Evolutionary conservation across 2,329 filamentous ascomycete species (phyloP).

Genomic region (Hypomyces rosellus): DNA sequence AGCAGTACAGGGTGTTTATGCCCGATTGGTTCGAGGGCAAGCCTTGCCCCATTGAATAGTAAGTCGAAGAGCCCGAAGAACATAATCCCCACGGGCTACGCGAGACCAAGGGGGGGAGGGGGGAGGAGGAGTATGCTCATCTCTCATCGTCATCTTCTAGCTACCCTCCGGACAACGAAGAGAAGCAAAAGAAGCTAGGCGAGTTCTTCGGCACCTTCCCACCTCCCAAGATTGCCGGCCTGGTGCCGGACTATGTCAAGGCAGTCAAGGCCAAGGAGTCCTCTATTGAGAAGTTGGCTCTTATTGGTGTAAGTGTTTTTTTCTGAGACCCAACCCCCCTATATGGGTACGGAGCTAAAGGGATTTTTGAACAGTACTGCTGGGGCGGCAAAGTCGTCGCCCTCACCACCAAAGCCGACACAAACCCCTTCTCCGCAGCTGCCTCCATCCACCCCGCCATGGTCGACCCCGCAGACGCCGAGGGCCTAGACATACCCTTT

Average conservation of each 20-base stretch:
- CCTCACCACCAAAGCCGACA: conserved; percentile 41
- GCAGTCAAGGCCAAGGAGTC: conserved; percentile 47
- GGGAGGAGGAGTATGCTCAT: neutral
- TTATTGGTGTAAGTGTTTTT: conserved; percentile 49
- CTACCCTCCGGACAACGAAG: conserved; percentile 57
- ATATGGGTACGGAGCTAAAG: conserved; percentile 5
- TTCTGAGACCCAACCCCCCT: neutral
- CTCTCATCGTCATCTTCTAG: conserved; percentile 21
- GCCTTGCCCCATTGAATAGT: conserved; percentile 51
- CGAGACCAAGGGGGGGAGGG: no score
- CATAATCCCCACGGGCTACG: neutral
- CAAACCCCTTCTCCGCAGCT: conserved; percentile 50
- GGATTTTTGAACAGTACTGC: conserved; percentile 43
- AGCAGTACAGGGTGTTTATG: conserved; percentile 79
- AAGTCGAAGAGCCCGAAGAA: conserved; percentile 8
- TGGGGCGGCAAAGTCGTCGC: conserved; percentile 65
- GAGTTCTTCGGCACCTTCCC: conserved; percentile 51
- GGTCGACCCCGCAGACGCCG: conserved; percentile 57
- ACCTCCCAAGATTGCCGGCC: conserved; percentile 40
- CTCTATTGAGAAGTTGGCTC: conserved; percentile 51
- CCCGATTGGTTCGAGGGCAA: conserved; percentile 85
- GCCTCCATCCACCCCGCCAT: conserved; percentile 55
- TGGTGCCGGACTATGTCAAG: conserved; percentile 50
- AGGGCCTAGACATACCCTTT: conserved; percentile 54
- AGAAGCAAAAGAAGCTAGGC: conserved; percentile 54